Conservation (phyloP, 371 early-diverging fungal species). For the Actinomortierella ambigua region DNA sequence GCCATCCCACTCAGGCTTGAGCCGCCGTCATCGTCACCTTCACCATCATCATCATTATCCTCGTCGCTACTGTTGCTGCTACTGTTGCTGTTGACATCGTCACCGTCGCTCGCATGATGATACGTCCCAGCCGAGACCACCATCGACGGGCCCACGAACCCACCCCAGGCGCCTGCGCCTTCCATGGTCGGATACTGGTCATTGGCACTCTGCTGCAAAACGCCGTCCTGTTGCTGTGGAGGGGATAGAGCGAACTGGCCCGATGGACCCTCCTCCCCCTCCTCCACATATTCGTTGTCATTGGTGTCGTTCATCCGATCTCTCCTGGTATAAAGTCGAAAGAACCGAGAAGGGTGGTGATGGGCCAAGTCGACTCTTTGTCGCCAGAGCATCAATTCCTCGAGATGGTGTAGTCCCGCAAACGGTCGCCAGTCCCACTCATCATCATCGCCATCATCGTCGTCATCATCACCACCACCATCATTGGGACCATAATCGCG, state of each 20-base stretch:
- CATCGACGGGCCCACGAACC: slow-evolving; percentile 21
- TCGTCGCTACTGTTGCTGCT: too few species aligned
- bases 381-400: slow-evolving; percentile 35
- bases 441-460: slow-evolving; percentile 26
- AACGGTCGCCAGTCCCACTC: slow-evolving; percentile 37
- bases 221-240: not conserved
- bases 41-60: too few species aligned
- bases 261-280: too few species aligned
- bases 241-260: too few species aligned
- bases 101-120: too few species aligned
- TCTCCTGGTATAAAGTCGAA: slow-evolving; percentile 13
- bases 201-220: not conserved
- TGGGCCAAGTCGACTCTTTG: slow-evolving; percentile 17
- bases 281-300: too few species aligned
- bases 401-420: slow-evolving; percentile 5
- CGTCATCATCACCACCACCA: too few species aligned
- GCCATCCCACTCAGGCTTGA: too few species aligned
- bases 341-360: too few species aligned
- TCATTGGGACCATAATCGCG: too few species aligned
- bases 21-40: not conserved
- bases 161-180: slow-evolving; percentile 21
- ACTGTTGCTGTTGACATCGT: too few species aligned
- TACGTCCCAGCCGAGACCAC: not conserved
- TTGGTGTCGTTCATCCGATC: slow-evolving; percentile 7
- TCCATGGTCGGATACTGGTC: not conserved